phyloP scores from a whole-genome alignment of 352 stramenopile species.

The Phytopythium litorale region DNA sequence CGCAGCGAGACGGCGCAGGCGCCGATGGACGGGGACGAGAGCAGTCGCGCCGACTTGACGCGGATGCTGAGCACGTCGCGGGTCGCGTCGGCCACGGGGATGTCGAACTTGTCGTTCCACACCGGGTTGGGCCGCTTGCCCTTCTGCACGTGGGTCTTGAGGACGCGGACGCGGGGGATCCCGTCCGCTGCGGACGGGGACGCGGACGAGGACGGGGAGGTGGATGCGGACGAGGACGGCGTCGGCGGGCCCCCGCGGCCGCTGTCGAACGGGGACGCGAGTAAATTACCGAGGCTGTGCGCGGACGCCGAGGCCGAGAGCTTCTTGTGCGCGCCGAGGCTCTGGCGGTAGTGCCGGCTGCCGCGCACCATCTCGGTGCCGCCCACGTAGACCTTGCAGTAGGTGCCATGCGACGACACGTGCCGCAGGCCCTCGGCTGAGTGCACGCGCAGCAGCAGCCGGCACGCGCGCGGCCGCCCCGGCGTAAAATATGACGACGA shows the following conservation, averaged over 20 bases:
- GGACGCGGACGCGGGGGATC: slow-evolving; percentile 27
- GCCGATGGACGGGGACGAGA: slow-evolving; percentile 55
- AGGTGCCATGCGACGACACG: slow-evolving; percentile 65
- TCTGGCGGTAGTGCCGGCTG: slow-evolving; percentile 24
- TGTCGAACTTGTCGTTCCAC: slow-evolving; percentile 82
- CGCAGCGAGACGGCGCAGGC: slow-evolving; percentile 42
- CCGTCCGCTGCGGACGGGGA: slow-evolving; percentile 9
- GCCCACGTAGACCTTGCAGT: slow-evolving; percentile 72
- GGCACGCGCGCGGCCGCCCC: slow-evolving; percentile 9
- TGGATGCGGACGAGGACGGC: neutral
- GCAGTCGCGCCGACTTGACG: slow-evolving; percentile 65
- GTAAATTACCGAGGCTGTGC: slow-evolving; percentile 15
- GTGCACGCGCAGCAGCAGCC: slow-evolving; percentile 65
- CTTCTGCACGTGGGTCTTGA: slow-evolving; percentile 72
- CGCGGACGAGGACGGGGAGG: neutral
- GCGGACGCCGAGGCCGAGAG: slow-evolving; percentile 18
- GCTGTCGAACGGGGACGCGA: slow-evolving; percentile 5
- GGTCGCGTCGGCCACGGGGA: slow-evolving; percentile 38
- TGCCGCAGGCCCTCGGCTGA: slow-evolving; percentile 53
- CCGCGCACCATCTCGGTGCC: slow-evolving; percentile 41
- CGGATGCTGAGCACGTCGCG: slow-evolving; percentile 63
- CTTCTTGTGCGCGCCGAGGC: slow-evolving; percentile 28
- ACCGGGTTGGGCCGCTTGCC: slow-evolving; percentile 37
- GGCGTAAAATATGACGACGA: slow-evolving; percentile 29
- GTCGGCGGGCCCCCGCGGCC: neutral